A percentile compares a stretch with the other conserved stretches of the same genome.
phyloP scores from a whole-genome alignment of 108 stramenopile genomes.

The Thalassiosira profunda region DNA sequence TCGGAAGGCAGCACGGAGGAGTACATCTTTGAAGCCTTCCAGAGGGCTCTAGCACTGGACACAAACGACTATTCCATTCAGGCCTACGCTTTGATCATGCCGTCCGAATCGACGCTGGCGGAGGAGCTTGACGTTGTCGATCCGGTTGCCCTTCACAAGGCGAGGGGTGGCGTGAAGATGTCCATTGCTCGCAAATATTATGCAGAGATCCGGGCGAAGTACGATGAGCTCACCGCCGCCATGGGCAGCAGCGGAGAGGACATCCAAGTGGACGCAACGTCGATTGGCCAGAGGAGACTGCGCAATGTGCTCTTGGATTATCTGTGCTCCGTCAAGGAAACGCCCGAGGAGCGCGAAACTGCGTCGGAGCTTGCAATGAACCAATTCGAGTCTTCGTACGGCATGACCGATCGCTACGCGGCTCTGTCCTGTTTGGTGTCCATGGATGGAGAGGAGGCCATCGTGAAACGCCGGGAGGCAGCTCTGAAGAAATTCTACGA shows the following conservation, averaged over 20 bases:
- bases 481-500: slow-evolving; percentile 75
- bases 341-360: slow-evolving; percentile 60
- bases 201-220: slow-evolving; percentile 57
- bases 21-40: slow-evolving; percentile 59
- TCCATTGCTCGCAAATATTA: slow-evolving; percentile 69
- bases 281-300: slow-evolving; percentile 75
- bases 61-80: slow-evolving; percentile 78
- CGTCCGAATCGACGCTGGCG: slow-evolving; percentile 76
- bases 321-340: slow-evolving; percentile 68
- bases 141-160: slow-evolving; percentile 75
- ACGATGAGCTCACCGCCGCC: slow-evolving; percentile 70
- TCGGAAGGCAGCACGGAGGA: slow-evolving; percentile 51
- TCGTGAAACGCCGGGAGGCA: slow-evolving; percentile 52
- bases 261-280: slow-evolving; percentile 68
- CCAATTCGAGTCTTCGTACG: slow-evolving; percentile 76
- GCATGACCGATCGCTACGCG: slow-evolving; percentile 96
- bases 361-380: slow-evolving; percentile 61
- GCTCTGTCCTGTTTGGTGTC: slow-evolving; percentile 77
- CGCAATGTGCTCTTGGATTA: slow-evolving; percentile 85
- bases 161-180: slow-evolving; percentile 67
- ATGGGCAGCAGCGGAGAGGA: no score
- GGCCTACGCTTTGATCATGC: slow-evolving; percentile 88
- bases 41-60: slow-evolving; percentile 40
- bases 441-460: slow-evolving; percentile 74
- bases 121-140: slow-evolving; percentile 77